Conservation (phyloP, 2,329 filamentous ascomycete species). For the Pezicula radicicola region DNA sequence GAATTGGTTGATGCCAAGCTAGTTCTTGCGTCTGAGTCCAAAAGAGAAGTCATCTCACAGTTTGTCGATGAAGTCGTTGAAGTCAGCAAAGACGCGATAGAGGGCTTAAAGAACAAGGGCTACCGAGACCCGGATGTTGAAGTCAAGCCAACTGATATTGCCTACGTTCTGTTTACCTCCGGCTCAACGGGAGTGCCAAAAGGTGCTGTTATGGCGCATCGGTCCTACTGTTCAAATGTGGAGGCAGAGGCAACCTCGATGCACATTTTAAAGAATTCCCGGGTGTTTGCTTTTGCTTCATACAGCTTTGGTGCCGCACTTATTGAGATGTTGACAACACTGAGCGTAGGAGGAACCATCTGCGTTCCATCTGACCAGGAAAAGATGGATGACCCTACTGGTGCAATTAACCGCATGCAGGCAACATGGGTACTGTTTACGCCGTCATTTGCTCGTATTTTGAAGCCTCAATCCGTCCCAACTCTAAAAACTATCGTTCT, state of each 20-base stretch:
- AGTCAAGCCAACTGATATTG: not conserved
- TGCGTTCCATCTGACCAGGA: slow-evolving; percentile 37
- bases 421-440: slow-evolving; percentile 24
- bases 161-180: slow-evolving; percentile 20
- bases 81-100: not conserved
- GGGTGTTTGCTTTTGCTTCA: slow-evolving; percentile 24
- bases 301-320: slow-evolving; percentile 38
- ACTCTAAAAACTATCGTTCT: slow-evolving; percentile 19
- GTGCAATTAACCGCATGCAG: slow-evolving; percentile 20
- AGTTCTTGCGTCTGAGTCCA: not conserved
- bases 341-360: slow-evolving; percentile 35
- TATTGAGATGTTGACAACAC: slow-evolving; percentile 23
- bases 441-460: slow-evolving; percentile 23
- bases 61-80: not conserved
- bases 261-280: slow-evolving; percentile 2
- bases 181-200: slow-evolving; percentile 27
- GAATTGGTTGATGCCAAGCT: not conserved
- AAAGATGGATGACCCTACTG: slow-evolving; percentile 32
- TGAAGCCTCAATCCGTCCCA: slow-evolving; percentile 20
- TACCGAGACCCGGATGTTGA: not conserved
- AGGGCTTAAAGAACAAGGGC: not conserved
- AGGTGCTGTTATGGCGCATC: slow-evolving; percentile 21
- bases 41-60: not conserved
- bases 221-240: not conserved
- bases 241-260: slow-evolving; percentile 11